These are phyloP conservation scores for Mycena venus DNA, from an alignment of 768 basidiomycete genomes.

Conservation along the genomic window DNA sequence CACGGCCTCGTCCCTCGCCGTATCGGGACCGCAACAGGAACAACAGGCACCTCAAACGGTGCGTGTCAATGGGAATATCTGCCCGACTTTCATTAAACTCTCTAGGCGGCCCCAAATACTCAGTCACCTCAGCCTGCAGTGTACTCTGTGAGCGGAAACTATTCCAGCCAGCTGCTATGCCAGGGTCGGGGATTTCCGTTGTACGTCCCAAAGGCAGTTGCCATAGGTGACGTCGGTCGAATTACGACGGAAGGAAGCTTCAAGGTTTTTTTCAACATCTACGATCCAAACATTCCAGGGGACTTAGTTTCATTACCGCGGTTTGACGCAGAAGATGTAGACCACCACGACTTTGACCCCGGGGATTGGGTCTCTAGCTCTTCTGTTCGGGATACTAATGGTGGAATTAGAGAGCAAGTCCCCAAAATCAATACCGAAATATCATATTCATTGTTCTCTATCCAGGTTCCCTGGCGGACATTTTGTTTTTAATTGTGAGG, in stretches of 20 bases:
- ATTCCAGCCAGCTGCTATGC: neutral
- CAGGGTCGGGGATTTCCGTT: conserved; percentile 45
- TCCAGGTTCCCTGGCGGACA: conserved; percentile 3
- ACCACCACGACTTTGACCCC: neutral
- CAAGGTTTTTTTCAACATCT: conserved; percentile 52
- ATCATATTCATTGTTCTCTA: no score
- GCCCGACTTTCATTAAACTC: neutral
- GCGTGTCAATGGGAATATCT: neutral
- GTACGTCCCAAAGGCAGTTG: conserved; percentile 44
- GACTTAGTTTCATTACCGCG: conserved; percentile 32
- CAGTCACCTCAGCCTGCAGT: neutral
- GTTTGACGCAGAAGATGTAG: neutral
- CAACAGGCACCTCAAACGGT: neutral
- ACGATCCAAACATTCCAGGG: conserved; percentile 42
- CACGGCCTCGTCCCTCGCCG: no score
- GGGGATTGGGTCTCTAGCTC: neutral
- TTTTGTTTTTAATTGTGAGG: conserved; percentile 14
- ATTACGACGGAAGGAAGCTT: conserved; percentile 46
- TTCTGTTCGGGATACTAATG: neutral
- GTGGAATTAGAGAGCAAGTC: neutral
- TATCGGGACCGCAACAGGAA: neutral
- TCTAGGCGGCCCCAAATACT: neutral
- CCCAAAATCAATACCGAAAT: no score
- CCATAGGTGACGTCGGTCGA: conserved; percentile 51
- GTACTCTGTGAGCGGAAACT: neutral